Evolutionary conservation across 83 land plant genomes (phyloP).

Genomic region (Diphasiastrum complanatum): DNA sequence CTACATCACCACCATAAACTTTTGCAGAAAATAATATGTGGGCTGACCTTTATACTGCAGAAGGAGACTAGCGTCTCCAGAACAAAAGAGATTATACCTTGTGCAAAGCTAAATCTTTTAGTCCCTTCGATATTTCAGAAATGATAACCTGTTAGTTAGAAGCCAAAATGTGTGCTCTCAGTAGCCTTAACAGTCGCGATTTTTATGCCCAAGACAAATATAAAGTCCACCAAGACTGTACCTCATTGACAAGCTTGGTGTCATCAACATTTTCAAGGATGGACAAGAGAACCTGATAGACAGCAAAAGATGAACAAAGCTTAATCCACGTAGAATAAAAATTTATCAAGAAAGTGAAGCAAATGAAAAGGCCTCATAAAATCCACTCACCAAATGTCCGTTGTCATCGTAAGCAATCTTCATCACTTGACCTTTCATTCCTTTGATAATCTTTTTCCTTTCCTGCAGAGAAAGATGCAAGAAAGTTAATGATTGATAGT

Average conservation of each 20-base stretch:
- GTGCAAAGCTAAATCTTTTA: constrained; percentile 62
- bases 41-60: too few species aligned
- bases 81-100: too few species aligned
- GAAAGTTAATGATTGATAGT: too few species aligned
- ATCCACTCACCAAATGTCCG: constrained; percentile 55
- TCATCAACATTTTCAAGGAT: constrained; percentile 79
- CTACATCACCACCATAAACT: too few species aligned
- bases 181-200: neutral
- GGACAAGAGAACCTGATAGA: constrained; percentile 69
- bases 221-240: constrained; percentile 13
- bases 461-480: constrained; percentile 43
- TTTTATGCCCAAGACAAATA: neutral
- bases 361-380: neutral
- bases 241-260: constrained; percentile 82
- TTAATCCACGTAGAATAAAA: neutral
- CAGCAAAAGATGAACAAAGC: too few species aligned
- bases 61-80: too few species aligned
- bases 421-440: constrained; percentile 65
- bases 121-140: constrained; percentile 45
- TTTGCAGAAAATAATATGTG: too few species aligned
- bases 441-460: constrained; percentile 89
- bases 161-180: neutral
- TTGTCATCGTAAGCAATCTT: constrained; percentile 73
- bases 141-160: constrained; percentile 52
- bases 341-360: neutral